phyloP scores from a whole-genome alignment of 805 yeast genomes.

The Yarrowia sp. region DNA sequence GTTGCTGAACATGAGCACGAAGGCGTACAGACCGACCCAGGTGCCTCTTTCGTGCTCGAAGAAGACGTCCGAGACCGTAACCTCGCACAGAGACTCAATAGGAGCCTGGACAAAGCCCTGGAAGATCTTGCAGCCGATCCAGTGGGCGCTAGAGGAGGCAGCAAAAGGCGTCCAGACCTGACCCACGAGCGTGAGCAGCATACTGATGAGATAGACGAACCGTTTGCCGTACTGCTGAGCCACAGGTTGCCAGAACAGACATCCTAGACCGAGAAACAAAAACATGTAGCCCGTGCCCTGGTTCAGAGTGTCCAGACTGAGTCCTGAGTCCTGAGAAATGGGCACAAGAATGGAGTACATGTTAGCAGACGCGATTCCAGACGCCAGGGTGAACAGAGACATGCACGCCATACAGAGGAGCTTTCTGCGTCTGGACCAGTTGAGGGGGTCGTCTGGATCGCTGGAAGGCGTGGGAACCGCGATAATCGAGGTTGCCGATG shows the following conservation, averaged over 20 bases:
- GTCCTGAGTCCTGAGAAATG: conserved; percentile 41
- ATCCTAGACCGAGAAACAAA: conserved; percentile 52
- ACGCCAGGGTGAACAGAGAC: conserved; percentile 44
- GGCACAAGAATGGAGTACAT: conserved; percentile 47
- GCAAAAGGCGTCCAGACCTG: conserved; percentile 47
- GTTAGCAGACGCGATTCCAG: conserved; percentile 51
- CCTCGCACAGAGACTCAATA: conserved; percentile 69
- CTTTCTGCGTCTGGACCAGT: conserved; percentile 57
- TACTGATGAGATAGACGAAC: conserved; percentile 44
- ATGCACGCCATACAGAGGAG: conserved; percentile 44
- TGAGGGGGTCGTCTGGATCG: conserved; percentile 69
- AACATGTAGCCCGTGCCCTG: conserved; percentile 52
- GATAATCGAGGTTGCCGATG: conserved; percentile 39
- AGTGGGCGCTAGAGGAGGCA: conserved; percentile 39
- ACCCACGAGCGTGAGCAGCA: conserved; percentile 42
- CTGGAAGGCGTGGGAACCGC: conserved; percentile 65
- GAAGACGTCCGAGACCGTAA: conserved; percentile 66
- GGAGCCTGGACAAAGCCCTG: conserved; percentile 67
- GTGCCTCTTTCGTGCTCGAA: conserved; percentile 75
- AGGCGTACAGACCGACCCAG: conserved; percentile 67
- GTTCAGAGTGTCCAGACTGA: conserved; percentile 45
- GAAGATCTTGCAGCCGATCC: conserved; percentile 44
- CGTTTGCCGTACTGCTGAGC: conserved; percentile 51
- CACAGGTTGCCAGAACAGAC: conserved; percentile 51
- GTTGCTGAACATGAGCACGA: conserved; percentile 48